Evolutionary conservation across 257 asterid species (phyloP), one percentile per base, ranked within the genome.

Genomic region (Fraxinus pennsylvanica): DNA sequence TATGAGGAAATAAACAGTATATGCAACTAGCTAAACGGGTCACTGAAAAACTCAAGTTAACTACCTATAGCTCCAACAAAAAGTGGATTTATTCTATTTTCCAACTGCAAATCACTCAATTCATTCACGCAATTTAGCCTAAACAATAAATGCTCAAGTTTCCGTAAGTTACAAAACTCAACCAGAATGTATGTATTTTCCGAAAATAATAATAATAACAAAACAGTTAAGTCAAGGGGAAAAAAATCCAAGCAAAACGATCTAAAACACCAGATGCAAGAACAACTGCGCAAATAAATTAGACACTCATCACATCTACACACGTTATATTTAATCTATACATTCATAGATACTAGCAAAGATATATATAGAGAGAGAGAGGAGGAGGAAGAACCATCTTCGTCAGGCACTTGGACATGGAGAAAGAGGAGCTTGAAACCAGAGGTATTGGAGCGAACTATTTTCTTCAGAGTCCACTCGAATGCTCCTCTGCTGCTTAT

Each of bases 381-480:
- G 8, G 35, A 59, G 36, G 15, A 29, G 32, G 71, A 65, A 43
- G 27, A 45, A 85, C 98, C 98, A 47, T 94, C 96, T 84, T 92
- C 96, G 71, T 90, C 98, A 7, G 96, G 95, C 33, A 90, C 90
- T 87, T 90, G 96, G 68, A 90, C 97, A 76, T 94, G 98, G 73
- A 92, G 85, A 70, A 94, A 81, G 22, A 90, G 87, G 45, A 94
- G 85, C 67, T 88, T 90, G 88, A 92, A 94, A 39, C 65, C 95
- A 82, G 87, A 74, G 54, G 92, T 85, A 79, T 94, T 92, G 72
- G 89, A 73, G 75, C 97, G 96, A 71, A 92, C 75, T 79, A 94
- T 85, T 83, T 94, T 94, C 71, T 82, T 86, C 81, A 94, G 72
- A 80, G 92, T 87, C 98, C 98, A 94, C 0, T 92, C 94, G 79